These are phyloP conservation scores for Purshia tridentata DNA, from an alignment of 306 rosid species.

Conservation along the genomic window DNA sequence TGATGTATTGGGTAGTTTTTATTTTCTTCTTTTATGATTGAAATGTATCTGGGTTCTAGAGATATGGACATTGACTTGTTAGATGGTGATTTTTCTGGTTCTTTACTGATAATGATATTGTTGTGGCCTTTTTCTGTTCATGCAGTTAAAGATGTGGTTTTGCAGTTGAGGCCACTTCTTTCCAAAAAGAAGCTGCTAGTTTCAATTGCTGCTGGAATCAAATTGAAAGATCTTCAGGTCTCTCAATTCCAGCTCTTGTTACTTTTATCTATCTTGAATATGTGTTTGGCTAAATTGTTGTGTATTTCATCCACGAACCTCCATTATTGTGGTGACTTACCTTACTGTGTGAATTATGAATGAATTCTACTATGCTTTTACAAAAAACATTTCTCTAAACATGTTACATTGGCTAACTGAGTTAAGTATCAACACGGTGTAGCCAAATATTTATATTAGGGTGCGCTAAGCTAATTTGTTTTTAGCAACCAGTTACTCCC, in stretches of 20 bases:
- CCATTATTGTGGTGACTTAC: background rate
- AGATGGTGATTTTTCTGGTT: background rate
- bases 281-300: background rate
- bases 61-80: background rate
- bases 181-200: conserved; percentile 81
- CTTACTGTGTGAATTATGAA: background rate
- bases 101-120: background rate
- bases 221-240: conserved; percentile 92
- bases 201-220: conserved; percentile 93
- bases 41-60: background rate
- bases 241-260: background rate
- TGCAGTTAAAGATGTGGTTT: conserved; percentile 65
- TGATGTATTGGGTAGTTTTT: background rate
- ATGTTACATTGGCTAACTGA: background rate
- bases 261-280: background rate
- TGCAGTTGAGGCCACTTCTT: conserved; percentile 61
- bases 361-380: background rate
- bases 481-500: no score
- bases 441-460: background rate
- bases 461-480: no score
- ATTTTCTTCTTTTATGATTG: background rate
- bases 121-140: background rate
- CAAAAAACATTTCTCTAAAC: background rate
- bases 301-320: background rate
- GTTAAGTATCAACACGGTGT: background rate